Base-by-base conservation (phyloP, 495 filamentous ascomycete genomes). In the Aspergillus olivimuriae region DNA sequence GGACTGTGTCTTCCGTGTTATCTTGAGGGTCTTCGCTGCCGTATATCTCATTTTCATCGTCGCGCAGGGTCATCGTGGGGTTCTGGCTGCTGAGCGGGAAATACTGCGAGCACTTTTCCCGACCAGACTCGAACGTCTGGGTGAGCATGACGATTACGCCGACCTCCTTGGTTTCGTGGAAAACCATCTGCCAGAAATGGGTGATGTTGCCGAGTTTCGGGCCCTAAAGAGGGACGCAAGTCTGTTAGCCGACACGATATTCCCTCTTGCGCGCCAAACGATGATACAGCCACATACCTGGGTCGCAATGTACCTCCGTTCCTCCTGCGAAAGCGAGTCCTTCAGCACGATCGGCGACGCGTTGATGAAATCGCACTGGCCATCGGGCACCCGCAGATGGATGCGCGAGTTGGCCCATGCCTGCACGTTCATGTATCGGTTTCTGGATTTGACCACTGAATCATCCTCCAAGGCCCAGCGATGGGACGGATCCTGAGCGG, bases 101-200 rank as follows among this genome's bases (percentile, higher is more conserved):
- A 52, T 99, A 99, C 34, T 83, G 89, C 33, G 72, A 87, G 59
- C 94, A 97, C 61, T 99, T 97, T 53, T 95, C 87, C 49, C 74
- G 72, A n/a, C 77, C 80, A 2, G 73, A 67, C 60, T 95, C 91
- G 47, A 86, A 80, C 1, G 87, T 94, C 57, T 90, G 86, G 16
- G 91, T 97, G 48, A 97, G 77, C 94, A 97, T 97, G 21, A 97
- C 83, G 39, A 99, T 84, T 17, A 99, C 88, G 2, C 80, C 87
- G 0, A 87, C 82, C 26, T 81, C 81, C 17, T 74, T 63, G 18
- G 81, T 82, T 65, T 96, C 88, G 44, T 94, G 82, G 64, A 87
- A 87, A 20, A 95, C 70, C 92, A 99, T 99, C 50, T 92, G 87
- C 89, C 91, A 99, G 33, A 94, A 84, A 55, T 95, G 86, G 49